A percentile compares a stretch with the other conserved stretches of the same genome.
These are phyloP conservation scores for Pichia eremophila DNA, from an alignment of 805 yeast genomes.

Conservation along the genomic window DNA sequence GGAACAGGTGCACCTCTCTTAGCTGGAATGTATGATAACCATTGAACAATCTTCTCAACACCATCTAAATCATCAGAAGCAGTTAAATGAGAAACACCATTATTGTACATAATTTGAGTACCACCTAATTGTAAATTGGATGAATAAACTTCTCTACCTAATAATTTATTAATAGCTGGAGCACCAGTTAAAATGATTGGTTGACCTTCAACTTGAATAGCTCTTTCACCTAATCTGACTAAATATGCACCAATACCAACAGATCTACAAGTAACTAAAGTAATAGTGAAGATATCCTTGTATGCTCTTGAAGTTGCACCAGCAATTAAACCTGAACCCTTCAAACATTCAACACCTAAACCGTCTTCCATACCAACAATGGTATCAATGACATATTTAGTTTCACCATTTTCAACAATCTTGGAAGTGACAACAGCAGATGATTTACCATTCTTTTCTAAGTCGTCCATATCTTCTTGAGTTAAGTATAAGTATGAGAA, in stretches of 20 bases:
- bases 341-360: slow-evolving; percentile 95
- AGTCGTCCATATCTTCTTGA: slow-evolving; percentile 47
- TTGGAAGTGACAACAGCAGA: slow-evolving; percentile 65
- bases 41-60: slow-evolving; percentile 85
- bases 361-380: slow-evolving; percentile 94
- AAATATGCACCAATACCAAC: slow-evolving; percentile 99
- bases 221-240: slow-evolving; percentile 97
- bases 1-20: slow-evolving; percentile 87
- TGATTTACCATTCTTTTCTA: slow-evolving; percentile 52
- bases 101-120: slow-evolving; percentile 95
- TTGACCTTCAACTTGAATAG: slow-evolving; percentile 97
- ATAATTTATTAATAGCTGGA: slow-evolving; percentile 91
- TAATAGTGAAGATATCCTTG: slow-evolving; percentile 92
- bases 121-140: slow-evolving; percentile 98
- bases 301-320: slow-evolving; percentile 98
- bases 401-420: slow-evolving; percentile 77
- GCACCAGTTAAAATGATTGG: slow-evolving; percentile 99
- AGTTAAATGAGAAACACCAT: slow-evolving; percentile 97
- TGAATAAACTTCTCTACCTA: slow-evolving; percentile 95
- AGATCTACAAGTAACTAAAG: slow-evolving; percentile 98
- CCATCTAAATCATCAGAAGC: slow-evolving; percentile 97
- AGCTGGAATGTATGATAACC: slow-evolving; percentile 94
- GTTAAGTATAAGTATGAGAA: slow-evolving; percentile 81
- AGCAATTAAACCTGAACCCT: slow-evolving; percentile 97
- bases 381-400: slow-evolving; percentile 70